A percentile compares a stretch with the other conserved stretches of the same genome.
Evolutionary conservation across 768 basidiomycete genomes (phyloP).

Genomic region (Jaapia argillacea): DNA sequence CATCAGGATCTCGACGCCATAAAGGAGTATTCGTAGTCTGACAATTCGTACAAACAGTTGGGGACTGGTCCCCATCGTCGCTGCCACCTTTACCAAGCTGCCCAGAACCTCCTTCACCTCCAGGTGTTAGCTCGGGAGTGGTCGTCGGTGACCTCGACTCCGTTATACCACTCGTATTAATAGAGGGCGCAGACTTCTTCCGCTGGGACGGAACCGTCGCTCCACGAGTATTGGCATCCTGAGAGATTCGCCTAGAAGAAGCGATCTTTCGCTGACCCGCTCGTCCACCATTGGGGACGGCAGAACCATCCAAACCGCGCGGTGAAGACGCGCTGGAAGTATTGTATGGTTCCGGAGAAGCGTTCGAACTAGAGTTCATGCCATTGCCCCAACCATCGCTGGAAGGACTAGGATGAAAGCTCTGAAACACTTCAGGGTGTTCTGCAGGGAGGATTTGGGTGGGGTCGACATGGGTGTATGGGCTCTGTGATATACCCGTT

Average conservation of each 20-base stretch:
- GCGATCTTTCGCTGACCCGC: conserved; percentile 47
- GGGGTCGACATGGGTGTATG: conserved; percentile 83
- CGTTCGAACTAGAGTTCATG: conserved; percentile 53
- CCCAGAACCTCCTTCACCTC: conserved; percentile 18
- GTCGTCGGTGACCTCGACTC: conserved; percentile 49
- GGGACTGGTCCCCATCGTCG: conserved; percentile 62
- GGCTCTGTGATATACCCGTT: conserved; percentile 22
- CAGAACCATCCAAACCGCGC: conserved; percentile 47
- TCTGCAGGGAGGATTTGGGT: conserved; percentile 67
- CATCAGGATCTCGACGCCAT: conserved; percentile 89
- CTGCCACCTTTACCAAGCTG: conserved; percentile 28
- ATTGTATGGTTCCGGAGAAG: conserved; percentile 68
- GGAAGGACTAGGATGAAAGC: conserved; percentile 67
- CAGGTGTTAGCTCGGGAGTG: conserved; percentile 49
- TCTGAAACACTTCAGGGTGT: conserved; percentile 30
- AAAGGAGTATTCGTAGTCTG: conserved; percentile 92
- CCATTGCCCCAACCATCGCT: conserved; percentile 78
- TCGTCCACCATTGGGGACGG: conserved; percentile 20
- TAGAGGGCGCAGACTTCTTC: conserved; percentile 34
- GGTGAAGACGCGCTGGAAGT: conserved; percentile 66
- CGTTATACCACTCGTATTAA: conserved; percentile 18
- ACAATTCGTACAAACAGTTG: conserved; percentile 89
- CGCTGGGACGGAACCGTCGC: conserved; percentile 22
- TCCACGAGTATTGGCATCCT: conserved; percentile 25
- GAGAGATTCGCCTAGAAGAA: conserved; percentile 49